Base-by-base conservation (phyloP, 139 green algal species). In the Chlamydomonas applanata region DNA sequence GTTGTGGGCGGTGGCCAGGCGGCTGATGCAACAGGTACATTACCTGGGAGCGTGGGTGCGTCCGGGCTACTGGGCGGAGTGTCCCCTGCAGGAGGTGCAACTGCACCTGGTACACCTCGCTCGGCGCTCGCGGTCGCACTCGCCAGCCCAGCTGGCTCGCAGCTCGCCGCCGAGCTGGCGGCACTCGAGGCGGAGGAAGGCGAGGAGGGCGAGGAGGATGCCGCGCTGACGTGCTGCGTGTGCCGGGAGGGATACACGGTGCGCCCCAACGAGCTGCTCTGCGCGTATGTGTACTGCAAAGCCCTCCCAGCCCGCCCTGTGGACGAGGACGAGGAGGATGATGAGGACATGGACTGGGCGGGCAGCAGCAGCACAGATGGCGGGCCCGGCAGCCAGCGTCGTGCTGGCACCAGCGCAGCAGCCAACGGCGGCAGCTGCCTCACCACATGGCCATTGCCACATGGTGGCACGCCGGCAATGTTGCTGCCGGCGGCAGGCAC, bases 181-280 rank as follows among this genome's bases (percentile, higher is more conserved):
- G 82, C 82, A 35, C 27, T 86, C 36, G 77, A 86, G 16, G 82
- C 83, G 40, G 80, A 81, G 60, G 84, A 85, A 19, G 54, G 80
- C 17, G 69, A 66, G 0, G 80, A 79, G 33, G 20, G 80, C 22
- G 61, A 66, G 14, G 87, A 34, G 57, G 57, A 17, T 24, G 57
- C 57, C 3, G 57, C 24, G 57, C 57, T 65, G 20, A 24, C 19
- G 19, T 65, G 57, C 57, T 40, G 27, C 3, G 87, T 92, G 24
- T 87, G 82, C 72, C 65, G 77, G 45, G 82, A 93, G 73, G 87
- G 87, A 16, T 92, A 92, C 69, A 66, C 32, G 7, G 40, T 83
- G 13, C 71, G 73, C 19, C 88, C 88, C 1, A 34, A 19, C 3
- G 73, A 89, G 53, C 71, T 88, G 1, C 66, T 93, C 1, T 87